Evolutionary conservation across 225 moss, liverwort and hornwort genomes (phyloP), one percentile per base, ranked within the genome.

Genomic region (Ulota crispa): DNA sequence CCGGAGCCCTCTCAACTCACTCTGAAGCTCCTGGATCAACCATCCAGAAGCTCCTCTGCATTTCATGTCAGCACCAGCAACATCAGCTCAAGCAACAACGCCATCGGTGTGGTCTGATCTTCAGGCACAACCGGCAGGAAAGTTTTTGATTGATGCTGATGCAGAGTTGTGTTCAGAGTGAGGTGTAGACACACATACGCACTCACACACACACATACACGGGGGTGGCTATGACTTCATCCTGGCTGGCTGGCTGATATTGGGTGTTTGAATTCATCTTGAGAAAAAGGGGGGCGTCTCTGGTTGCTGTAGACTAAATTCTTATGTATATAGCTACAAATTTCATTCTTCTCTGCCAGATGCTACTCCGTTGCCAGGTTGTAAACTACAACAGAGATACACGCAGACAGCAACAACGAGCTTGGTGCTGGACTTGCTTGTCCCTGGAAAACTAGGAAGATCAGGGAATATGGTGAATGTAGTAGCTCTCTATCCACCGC

Each of bases 261-360:
- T 72, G 81, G 74, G 45, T 69, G 80, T 73, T 71, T 75, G 61
- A 80, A 79, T 87, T 87, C 85, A 81, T 87, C 83, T 78, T 85
- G 87, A 27, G 12, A 19, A 72, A 72, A 85, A 80, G 66, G 64
- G 78, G 85, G 79, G 83, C 81, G 83, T 93, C 87, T 87, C 89
- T 88, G 91, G 91, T 94, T 89, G 87, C 83, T 96, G 95, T 96
- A 93, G 96, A 93, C 92, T 93, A 92, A 92, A 92, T 92, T 93
- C 91, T 94, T 91, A 92, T 96, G 96, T 96, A 96, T 34, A 96
- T 96, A 96, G 92, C 91, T 95, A 91, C 93, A 87, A 91, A 94
- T 95, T 76, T 96, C 80, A 93, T 93, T 92, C 63, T 87, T 90
- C 89, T 89, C 87, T 92, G 88, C 89, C 92, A 93, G 85, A 84